Evolutionary conservation across 257 asterid genomes (phyloP).

Genomic region (Orobanche coerulescens): DNA sequence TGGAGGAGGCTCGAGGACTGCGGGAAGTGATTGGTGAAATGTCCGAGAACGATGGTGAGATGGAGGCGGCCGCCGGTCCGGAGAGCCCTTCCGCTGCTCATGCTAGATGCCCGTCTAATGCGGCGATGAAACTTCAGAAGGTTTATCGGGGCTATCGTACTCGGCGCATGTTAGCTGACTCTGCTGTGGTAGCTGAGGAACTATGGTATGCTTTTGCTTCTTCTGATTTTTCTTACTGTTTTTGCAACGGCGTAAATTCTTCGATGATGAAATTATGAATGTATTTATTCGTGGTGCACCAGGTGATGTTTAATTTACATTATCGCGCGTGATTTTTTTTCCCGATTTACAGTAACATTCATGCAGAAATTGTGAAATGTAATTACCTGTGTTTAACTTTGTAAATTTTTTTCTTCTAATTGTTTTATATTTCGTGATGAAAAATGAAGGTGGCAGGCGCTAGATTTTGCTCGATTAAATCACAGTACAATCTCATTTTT

Average conservation of each 20-base stretch:
- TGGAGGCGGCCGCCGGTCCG: constrained; percentile 21
- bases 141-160: constrained; percentile 84
- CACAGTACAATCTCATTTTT: constrained; percentile 81
- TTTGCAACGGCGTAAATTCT: background rate
- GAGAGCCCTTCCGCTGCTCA: constrained; percentile 9
- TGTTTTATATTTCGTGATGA: constrained; percentile 13
- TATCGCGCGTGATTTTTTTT: background rate
- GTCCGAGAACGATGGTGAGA: constrained; percentile 17
- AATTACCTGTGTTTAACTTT: background rate
- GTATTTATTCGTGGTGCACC: background rate
- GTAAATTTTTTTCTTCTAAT: background rate
- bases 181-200: constrained; percentile 91
- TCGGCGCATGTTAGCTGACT: constrained; percentile 93
- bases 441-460: constrained; percentile 68
- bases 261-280: constrained; percentile 1
- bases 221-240: background rate
- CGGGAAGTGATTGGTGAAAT: constrained; percentile 19
- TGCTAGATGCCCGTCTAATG: constrained; percentile 29
- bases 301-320: background rate
- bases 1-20: constrained; percentile 14
- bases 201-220: constrained; percentile 43
- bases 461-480: constrained; percentile 77
- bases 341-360: constrained; percentile 5
- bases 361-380: constrained; percentile 16
- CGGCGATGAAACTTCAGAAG: constrained; percentile 87